Conservation (phyloP, 2,329 filamentous ascomycete genomes). For the Xylariaceae sp. region DNA sequence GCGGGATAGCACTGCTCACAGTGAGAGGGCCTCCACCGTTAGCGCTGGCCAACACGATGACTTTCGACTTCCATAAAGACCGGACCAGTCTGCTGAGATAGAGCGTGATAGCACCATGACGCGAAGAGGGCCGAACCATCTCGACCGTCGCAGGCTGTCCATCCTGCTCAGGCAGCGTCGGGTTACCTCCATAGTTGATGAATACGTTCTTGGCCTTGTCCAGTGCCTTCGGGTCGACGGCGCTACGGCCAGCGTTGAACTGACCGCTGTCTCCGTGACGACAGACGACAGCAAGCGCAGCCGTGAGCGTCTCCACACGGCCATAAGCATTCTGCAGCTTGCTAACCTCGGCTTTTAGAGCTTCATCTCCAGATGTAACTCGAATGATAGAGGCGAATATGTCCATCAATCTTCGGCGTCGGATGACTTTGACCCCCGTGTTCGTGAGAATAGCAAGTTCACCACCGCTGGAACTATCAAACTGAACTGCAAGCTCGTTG, state of each 20-base stretch:
- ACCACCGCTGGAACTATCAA: slow-evolving; percentile 65
- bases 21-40: slow-evolving; percentile 54
- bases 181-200: slow-evolving; percentile 86
- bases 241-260: slow-evolving; percentile 65
- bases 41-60: slow-evolving; percentile 51
- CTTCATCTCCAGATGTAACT: slow-evolving; percentile 68
- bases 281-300: slow-evolving; percentile 89
- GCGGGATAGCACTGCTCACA: slow-evolving; percentile 61
- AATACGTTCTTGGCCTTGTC: slow-evolving; percentile 82
- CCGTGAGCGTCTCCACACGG: slow-evolving; percentile 80
- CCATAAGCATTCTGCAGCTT: slow-evolving; percentile 84
- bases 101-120: slow-evolving; percentile 80
- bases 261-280: slow-evolving; percentile 76
- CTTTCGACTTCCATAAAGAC: slow-evolving; percentile 76
- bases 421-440: slow-evolving; percentile 80
- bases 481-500: slow-evolving; percentile 95
- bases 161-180: slow-evolving; percentile 70
- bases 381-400: slow-evolving; percentile 81
- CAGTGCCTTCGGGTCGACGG: slow-evolving; percentile 78
- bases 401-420: slow-evolving; percentile 79
- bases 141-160: slow-evolving; percentile 71
- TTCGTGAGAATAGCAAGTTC: slow-evolving; percentile 92
- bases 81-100: slow-evolving; percentile 87
- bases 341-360: slow-evolving; percentile 73
- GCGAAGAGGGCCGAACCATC: slow-evolving; percentile 77